These are phyloP conservation scores for Suhomyces ambrosiae DNA, from an alignment of 1,139 yeast genomes.

Conservation along the genomic window DNA sequence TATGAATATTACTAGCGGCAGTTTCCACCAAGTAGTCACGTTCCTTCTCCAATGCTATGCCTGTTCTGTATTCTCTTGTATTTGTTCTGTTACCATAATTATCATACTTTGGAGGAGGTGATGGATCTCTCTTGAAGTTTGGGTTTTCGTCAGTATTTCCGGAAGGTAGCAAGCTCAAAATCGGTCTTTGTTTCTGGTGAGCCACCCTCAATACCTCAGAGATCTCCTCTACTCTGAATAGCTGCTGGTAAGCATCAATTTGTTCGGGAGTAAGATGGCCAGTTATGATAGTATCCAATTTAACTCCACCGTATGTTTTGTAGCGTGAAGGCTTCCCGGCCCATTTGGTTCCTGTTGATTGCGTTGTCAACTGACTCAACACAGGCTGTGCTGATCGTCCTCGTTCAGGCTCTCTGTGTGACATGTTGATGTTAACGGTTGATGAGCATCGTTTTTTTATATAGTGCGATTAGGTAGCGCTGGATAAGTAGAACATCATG, in stretches of 20 bases:
- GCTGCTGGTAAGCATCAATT: constrained; percentile 74
- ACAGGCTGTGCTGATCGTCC: constrained; percentile 1
- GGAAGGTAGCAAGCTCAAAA: constrained; percentile 41
- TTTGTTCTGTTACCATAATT: constrained; percentile 78
- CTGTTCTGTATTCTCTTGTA: constrained; percentile 72
- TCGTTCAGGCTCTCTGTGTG: constrained; percentile 1
- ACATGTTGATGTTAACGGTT: background rate
- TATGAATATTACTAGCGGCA: constrained; percentile 74
- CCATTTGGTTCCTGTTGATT: constrained; percentile 38
- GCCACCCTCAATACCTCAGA: constrained; percentile 45
- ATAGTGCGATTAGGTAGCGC: too few relatives aligned
- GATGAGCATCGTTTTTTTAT: background rate
- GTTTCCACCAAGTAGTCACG: constrained; percentile 74
- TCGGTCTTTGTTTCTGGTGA: constrained; percentile 53
- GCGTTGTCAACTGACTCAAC: background rate
- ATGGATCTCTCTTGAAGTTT: constrained; percentile 61
- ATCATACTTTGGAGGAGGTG: constrained; percentile 95
- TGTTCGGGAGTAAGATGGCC: constrained; percentile 81
- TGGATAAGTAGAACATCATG: too few relatives aligned
- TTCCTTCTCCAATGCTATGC: constrained; percentile 69
- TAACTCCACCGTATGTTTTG: constrained; percentile 31
- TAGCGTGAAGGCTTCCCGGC: constrained; percentile 42
- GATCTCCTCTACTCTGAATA: constrained; percentile 79
- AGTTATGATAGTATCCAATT: constrained; percentile 44
- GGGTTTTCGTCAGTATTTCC: constrained; percentile 28